Conservation (phyloP, 2,329 filamentous ascomycete genomes). For the Trichoderma sp. region DNA sequence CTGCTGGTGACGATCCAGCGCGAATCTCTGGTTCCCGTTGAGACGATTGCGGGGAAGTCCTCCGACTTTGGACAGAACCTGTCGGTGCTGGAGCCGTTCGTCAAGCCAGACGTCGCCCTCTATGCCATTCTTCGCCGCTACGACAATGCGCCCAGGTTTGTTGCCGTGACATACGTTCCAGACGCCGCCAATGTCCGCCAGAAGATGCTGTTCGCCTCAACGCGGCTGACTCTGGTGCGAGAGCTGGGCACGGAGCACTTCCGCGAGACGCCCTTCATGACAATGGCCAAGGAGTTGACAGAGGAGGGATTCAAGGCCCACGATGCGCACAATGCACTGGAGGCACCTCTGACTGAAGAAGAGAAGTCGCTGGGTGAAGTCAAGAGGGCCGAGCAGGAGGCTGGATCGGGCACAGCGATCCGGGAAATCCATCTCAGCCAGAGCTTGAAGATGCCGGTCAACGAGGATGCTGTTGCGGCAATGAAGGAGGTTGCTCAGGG, state of each 20-base stretch:
- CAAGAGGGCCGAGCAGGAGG: conserved; percentile 71
- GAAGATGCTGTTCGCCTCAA: conserved; percentile 83
- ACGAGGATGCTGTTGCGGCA: conserved; percentile 61
- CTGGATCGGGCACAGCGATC: conserved; percentile 63
- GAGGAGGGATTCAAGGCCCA: conserved; percentile 68
- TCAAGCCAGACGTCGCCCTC: conserved; percentile 64
- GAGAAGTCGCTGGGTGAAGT: conserved; percentile 69
- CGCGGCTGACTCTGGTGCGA: conserved; percentile 69
- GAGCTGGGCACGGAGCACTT: conserved; percentile 79
- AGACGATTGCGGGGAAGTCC: conserved; percentile 51
- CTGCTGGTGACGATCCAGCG: conserved; percentile 67
- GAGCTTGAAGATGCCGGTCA: conserved; percentile 55
- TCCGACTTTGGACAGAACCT: conserved; percentile 64
- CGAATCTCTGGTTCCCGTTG: conserved; percentile 63
- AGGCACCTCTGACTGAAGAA: conserved; percentile 74
- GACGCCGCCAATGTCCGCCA: conserved; percentile 75
- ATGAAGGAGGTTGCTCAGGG: conserved; percentile 56
- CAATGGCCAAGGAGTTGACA: conserved; percentile 65
- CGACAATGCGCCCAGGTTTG: conserved; percentile 54
- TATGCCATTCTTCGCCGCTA: conserved; percentile 74
- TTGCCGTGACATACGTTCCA: conserved; percentile 75
- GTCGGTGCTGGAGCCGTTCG: conserved; percentile 55
- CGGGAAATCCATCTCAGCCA: conserved; percentile 59
- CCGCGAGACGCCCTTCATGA: conserved; percentile 71
- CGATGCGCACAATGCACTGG: conserved; percentile 61